Evolutionary conservation across 2,329 filamentous ascomycete species (phyloP).

Genomic region (Fusarium neocosmosporiellum): DNA sequence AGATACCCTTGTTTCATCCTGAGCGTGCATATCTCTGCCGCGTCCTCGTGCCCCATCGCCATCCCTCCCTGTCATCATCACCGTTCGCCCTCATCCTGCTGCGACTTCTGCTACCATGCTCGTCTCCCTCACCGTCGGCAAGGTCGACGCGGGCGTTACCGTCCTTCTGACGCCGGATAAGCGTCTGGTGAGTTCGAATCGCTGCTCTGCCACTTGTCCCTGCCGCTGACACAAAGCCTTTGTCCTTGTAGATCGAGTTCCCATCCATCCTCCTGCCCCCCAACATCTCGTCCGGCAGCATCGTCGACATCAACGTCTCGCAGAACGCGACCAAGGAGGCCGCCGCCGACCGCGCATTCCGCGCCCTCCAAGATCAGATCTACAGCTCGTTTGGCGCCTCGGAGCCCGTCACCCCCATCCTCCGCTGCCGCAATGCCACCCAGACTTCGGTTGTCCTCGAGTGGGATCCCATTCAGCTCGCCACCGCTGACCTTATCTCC

Average conservation of each 20-base stretch:
- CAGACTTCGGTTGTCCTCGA: slow-evolving; percentile 98
- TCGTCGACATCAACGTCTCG: slow-evolving; percentile 95
- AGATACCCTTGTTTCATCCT: slow-evolving; percentile 11
- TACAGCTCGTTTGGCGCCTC: slow-evolving; percentile 85
- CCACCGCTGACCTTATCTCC: slow-evolving; percentile 90
- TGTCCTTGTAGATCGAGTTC: slow-evolving; percentile 84
- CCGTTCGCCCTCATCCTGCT: slow-evolving; percentile 18
- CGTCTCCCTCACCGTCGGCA: slow-evolving; percentile 97
- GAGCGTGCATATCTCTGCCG: neutral
- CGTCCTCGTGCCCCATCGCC: slow-evolving; percentile 2
- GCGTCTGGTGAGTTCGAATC: slow-evolving; percentile 76
- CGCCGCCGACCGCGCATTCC: slow-evolving; percentile 80
- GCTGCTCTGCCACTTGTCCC: neutral
- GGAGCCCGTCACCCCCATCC: slow-evolving; percentile 79
- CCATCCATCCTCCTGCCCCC: slow-evolving; percentile 95
- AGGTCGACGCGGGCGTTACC: slow-evolving; percentile 98
- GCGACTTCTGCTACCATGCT: slow-evolving; percentile 72
- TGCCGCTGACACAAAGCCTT: slow-evolving; percentile 35
- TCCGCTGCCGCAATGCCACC: slow-evolving; percentile 95
- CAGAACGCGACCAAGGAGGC: slow-evolving; percentile 86
- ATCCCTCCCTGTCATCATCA: slow-evolving; percentile 3
- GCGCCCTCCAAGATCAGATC: slow-evolving; percentile 88
- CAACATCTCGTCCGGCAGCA: slow-evolving; percentile 94
- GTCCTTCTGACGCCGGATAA: slow-evolving; percentile 97
- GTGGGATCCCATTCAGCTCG: slow-evolving; percentile 95